Evolutionary conservation across 208 protist species (phyloP), one percentile per base, ranked within the genome.

Genomic region (Leishmania aethiopica): DNA sequence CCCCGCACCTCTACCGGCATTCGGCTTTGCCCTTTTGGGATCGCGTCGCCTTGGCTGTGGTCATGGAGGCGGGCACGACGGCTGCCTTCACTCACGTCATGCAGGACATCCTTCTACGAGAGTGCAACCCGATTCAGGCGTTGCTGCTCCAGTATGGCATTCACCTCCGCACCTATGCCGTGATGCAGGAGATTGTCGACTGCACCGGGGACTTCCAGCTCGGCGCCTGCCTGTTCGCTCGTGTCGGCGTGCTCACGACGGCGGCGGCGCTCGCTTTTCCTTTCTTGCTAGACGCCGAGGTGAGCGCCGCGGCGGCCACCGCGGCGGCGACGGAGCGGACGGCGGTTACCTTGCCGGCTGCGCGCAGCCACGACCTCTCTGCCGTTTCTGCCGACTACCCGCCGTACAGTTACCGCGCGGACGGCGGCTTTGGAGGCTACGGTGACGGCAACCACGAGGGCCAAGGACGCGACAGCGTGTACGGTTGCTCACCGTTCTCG

Each of bases 161-260:
- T 62, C 84, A 84, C 70, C 69, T 66, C n/a, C 69, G 51, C n/a
- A 90, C 91, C n/a, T 91, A 80, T 79, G 81, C 85, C 28, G 67
- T 85, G 22, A 96, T 96, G 92, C 91, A 95, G 84, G 67, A 77
- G 37, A 93, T 96, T 40, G 94, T 97, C 35, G 93, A 97, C 77
- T 86, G 81, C 84, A 96, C 94, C 0, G 93, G 91, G 8, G 90
- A 97, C 82, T 95, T 95, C 66, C 94, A 97, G 80, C 88, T 96
- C 28, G 94, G 88, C 32, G 93, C 93, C 35, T 97, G 94, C 80
- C 84, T 97, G 11, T 97, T 91, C 86, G 92, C 93, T 47, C 90
- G 93, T 37, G 82, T 97, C 15, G 94, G 89, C 11, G 88, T 90
- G 74, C 81, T 80, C 72, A 85, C 80, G 71, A 73, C 79, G 10